phyloP scores from a whole-genome alignment of 1,284 basidiomycete species.

The Grifola frondosa region DNA sequence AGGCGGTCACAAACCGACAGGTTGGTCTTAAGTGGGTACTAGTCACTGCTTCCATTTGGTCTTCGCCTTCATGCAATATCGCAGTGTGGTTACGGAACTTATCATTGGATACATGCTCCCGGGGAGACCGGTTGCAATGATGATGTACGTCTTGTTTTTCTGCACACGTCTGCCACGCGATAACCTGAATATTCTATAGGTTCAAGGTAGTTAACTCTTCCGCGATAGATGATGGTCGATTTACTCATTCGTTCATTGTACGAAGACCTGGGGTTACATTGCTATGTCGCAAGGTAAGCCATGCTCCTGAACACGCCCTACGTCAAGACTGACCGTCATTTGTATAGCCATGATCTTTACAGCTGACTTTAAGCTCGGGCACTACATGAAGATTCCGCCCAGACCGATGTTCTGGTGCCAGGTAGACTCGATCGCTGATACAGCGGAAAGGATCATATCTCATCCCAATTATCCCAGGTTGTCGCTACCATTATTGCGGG shows the following conservation, averaged over 20 bases:
- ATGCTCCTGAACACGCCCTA: neutral
- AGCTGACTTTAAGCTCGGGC: slow-evolving; percentile 69
- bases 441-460: too few species aligned
- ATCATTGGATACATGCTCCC: slow-evolving; percentile 49
- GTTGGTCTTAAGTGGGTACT: slow-evolving; percentile 41
- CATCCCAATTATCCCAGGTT: slow-evolving; percentile 47
- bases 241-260: neutral
- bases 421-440: slow-evolving; percentile 23
- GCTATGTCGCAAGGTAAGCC: slow-evolving; percentile 41
- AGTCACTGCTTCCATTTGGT: neutral
- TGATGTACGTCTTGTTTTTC: slow-evolving; percentile 33
- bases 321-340: neutral
- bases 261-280: slow-evolving; percentile 47
- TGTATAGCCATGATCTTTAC: slow-evolving; percentile 43
- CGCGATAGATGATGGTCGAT: neutral
- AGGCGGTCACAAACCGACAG: slow-evolving; percentile 52
- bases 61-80: neutral
- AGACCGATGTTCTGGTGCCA: slow-evolving; percentile 54
- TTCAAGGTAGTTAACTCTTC: slow-evolving; percentile 29
- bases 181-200: slow-evolving; percentile 9
- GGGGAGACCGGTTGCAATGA: slow-evolving; percentile 47
- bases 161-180: too few species aligned
- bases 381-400: slow-evolving; percentile 69
- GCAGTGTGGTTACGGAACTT: slow-evolving; percentile 47
- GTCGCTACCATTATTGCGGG: slow-evolving; percentile 63